Base-by-base conservation (phyloP, 148 eudicot genomes). In the Pharnaceum exiguum region DNA sequence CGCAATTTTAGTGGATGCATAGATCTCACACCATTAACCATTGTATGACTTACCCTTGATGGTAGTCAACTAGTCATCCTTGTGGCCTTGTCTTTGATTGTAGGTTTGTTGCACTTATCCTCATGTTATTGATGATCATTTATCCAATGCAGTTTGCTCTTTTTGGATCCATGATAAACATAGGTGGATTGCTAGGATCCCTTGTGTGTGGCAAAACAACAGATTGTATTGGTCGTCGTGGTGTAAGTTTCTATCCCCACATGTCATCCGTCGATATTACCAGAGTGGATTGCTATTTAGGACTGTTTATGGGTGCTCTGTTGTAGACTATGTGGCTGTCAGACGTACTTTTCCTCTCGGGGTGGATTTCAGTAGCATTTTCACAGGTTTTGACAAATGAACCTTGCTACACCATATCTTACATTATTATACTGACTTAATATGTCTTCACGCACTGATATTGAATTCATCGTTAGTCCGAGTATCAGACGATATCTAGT, bases 161-260 rank as follows among this genome's bases (percentile, higher is more conserved):
- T 23, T 74, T 74, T 59, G 78, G 78, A 59, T 74, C 78, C 40
- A 53, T 83, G 42, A 0, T 67, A 60, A 77, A 76, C 0, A 31
- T 83, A 39, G 89, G 89, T 66, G 82, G 70, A 55, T 64, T 79
- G 70, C 15, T 80, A 23, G 89, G 89, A 37, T 71, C 89, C 23
- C 46, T 70, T 8, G 42, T 72, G 12, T 77, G 82, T 67, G 89
- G 89, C 5, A 71, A 68, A 50, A 36, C 77, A 30, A 69, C 89
- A 10, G 85, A 83, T 65, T 63, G 45, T 36, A 32, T 80, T 29
- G 85, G 89, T 54, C 79, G 80, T n/a, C 74, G 56, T 70, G 36
- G 45, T 4, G 85, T 83, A 75, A 50, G 79, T 59, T 43, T 10
- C 30, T 55, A 38, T 22, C 10, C 16, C 12, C 32, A 29, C 22